phyloP scores from a whole-genome alignment of 805 yeast species.

The Saccharomyces eubayanus region DNA sequence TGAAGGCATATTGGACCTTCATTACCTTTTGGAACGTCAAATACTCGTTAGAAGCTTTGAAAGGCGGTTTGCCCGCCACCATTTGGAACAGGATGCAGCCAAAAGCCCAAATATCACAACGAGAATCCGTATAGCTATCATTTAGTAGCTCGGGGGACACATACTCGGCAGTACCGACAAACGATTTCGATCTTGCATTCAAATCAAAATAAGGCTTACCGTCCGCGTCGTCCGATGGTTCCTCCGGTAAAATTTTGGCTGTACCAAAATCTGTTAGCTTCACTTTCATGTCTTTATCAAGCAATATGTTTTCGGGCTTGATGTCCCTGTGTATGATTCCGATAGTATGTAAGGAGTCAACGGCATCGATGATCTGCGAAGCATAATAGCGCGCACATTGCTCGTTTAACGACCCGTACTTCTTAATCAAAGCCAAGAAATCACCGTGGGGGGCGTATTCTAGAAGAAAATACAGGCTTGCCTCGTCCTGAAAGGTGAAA shows the following conservation, averaged over 20 bases:
- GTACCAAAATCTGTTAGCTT: constrained; percentile 77
- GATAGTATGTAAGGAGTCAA: constrained; percentile 57
- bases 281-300: constrained; percentile 48
- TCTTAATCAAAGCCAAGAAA: constrained; percentile 52
- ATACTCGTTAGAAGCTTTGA: constrained; percentile 71
- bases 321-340: constrained; percentile 73
- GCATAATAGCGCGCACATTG: constrained; percentile 57
- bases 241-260: constrained; percentile 51
- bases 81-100: constrained; percentile 90
- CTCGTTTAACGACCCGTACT: constrained; percentile 56
- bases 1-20: constrained; percentile 66
- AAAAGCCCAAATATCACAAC: constrained; percentile 96
- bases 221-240: constrained; percentile 32
- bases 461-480: constrained; percentile 59
- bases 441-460: constrained; percentile 76
- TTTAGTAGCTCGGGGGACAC: constrained; percentile 71
- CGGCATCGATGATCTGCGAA: constrained; percentile 66
- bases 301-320: constrained; percentile 68
- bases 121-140: constrained; percentile 71
- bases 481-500: constrained; percentile 69
- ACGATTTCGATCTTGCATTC: constrained; percentile 63
- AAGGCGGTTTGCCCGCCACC: constrained; percentile 84
- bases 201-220: constrained; percentile 43
- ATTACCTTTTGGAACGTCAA: constrained; percentile 69
- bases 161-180: constrained; percentile 76